Base-by-base conservation (phyloP, 441 rosid genomes). In the Erodium moschatum region DNA sequence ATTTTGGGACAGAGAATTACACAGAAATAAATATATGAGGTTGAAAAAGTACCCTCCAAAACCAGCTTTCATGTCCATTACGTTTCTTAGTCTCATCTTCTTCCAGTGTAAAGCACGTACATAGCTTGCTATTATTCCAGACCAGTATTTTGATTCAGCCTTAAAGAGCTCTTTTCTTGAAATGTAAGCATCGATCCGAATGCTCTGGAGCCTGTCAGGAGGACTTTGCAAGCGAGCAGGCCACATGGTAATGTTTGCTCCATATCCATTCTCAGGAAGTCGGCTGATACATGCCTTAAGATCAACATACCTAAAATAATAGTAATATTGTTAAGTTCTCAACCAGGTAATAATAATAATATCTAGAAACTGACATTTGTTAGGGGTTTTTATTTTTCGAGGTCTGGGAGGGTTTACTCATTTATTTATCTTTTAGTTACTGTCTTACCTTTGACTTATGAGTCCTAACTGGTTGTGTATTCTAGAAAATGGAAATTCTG, bases 71-170 rank as follows among this genome's bases (percentile, higher is more conserved):
- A 29, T 92, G 83, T 95, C 99, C 87, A 95, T 29, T 9, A 95
- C 93, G 75, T 95, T 95, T 92, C 98, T 85, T 15, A 92, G 73
- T 73, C 80, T 90, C 69, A 80, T 73, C 78, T 87, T 79, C 83
- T 86, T 89, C 99, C 97, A 90, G 50, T 80, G 89, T 67, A 89
- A 83, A 75, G 76, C 87, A 18, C 88, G 85, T 27, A 89, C 86
- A 76, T 87, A 95, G 76, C 92, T 77, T 48, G 77, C 79, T 70
- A 95, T 80, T 70, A 82, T 92, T 74, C 87, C 97, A 15, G 70
- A 74, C 99, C 99, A 92, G 82, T 87, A 92, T 75, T 85, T 90
- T 40, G 84, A 83, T 80, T 95, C 99, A 42, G 98, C 99, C 75
- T 74, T 87, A 77, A 87, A 89, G 63, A 90, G 95, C 73, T 95